These are phyloP conservation scores for Alternaria brassicae DNA, from an alignment of 2,329 filamentous ascomycete genomes.

Conservation along the genomic window DNA sequence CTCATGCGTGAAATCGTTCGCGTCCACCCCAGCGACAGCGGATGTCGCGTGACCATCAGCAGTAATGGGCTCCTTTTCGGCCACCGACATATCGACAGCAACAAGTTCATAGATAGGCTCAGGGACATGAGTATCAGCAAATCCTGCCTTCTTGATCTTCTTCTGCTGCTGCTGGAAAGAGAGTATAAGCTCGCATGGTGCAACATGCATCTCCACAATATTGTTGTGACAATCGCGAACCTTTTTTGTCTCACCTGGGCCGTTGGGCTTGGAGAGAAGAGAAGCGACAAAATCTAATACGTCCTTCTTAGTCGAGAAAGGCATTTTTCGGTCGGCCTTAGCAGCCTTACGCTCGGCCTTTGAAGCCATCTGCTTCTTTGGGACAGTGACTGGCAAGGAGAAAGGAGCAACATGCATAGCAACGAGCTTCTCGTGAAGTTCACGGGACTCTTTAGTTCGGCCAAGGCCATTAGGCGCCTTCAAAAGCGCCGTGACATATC, in stretches of 20 bases:
- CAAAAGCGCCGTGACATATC: neutral
- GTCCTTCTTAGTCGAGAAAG: neutral
- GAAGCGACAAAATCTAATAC: neutral
- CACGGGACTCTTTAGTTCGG: neutral
- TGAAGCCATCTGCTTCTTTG: neutral
- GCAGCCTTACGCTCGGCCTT: neutral
- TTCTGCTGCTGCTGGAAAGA: neutral
- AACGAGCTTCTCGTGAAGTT: neutral
- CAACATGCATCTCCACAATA: neutral
- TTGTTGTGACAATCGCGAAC: neutral
- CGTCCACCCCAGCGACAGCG: neutral
- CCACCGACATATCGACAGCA: neutral
- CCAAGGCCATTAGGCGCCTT: neutral
- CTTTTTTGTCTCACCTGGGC: neutral
- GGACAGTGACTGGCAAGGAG: neutral
- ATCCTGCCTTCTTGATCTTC: neutral
- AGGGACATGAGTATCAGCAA: neutral
- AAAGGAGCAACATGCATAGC: neutral
- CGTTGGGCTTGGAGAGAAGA: neutral
- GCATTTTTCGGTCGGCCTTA: neutral
- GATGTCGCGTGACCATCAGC: neutral
- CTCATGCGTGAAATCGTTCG: neutral
- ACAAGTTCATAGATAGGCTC: neutral
- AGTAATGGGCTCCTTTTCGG: neutral
- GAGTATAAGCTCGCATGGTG: neutral